These are phyloP conservation scores for Calocybe cyanea DNA, from an alignment of 768 basidiomycete species.

Conservation along the genomic window DNA sequence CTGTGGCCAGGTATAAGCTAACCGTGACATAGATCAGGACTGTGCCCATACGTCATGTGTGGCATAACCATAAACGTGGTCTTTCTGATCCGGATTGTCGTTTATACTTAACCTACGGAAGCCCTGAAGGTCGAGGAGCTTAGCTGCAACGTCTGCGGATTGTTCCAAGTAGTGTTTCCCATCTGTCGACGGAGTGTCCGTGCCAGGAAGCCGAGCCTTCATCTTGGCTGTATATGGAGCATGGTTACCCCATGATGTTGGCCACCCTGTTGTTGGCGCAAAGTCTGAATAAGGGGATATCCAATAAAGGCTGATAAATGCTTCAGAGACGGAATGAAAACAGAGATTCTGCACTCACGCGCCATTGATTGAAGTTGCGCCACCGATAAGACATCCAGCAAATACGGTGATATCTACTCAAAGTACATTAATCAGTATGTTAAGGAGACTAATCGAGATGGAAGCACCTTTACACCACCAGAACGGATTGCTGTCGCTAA, in stretches of 20 bases:
- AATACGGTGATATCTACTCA: slow-evolving; percentile 50
- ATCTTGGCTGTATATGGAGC: slow-evolving; percentile 46
- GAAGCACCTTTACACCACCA: slow-evolving; percentile 61
- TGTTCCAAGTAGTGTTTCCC: slow-evolving; percentile 56
- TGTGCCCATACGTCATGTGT: slow-evolving; percentile 31
- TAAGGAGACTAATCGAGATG: background rate
- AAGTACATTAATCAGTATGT: background rate
- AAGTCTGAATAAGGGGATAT: slow-evolving; percentile 50
- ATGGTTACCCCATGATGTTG: slow-evolving; percentile 50
- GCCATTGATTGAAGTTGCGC: slow-evolving; percentile 62
- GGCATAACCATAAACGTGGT: slow-evolving; percentile 57
- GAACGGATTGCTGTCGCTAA: slow-evolving; percentile 50
- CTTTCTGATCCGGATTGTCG: slow-evolving; percentile 50
- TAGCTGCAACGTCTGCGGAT: slow-evolving; percentile 37
- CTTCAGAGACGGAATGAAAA: background rate
- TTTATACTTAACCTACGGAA: slow-evolving; percentile 55
- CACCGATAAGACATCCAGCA: slow-evolving; percentile 62
- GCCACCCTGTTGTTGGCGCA: slow-evolving; percentile 47
- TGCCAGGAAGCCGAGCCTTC: slow-evolving; percentile 48
- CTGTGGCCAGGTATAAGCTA: slow-evolving; percentile 15
- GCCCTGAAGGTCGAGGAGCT: slow-evolving; percentile 45
- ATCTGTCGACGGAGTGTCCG: slow-evolving; percentile 57
- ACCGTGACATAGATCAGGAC: background rate
- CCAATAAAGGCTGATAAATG: slow-evolving; percentile 44
- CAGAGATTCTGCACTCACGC: slow-evolving; percentile 35